Conservation (phyloP, 371 early-diverging fungal species). For the Capniomyces stellatus region DNA sequence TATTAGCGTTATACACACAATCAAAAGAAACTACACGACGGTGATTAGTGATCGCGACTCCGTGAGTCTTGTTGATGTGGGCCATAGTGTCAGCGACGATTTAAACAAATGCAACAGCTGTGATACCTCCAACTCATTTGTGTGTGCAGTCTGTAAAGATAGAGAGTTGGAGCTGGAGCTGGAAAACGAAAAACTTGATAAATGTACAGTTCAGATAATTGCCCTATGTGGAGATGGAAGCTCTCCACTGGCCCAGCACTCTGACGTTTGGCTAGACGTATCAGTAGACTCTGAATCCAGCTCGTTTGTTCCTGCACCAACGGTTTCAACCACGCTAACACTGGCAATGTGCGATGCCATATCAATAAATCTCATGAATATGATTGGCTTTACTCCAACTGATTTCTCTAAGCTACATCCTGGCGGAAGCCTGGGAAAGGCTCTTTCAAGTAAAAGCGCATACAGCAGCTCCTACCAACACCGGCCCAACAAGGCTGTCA, state of each 20-base stretch:
- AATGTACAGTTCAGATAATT: conserved; percentile 23
- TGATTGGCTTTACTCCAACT: conserved; percentile 25
- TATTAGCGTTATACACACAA: conserved; percentile 6
- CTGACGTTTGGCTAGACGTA: conserved; percentile 40
- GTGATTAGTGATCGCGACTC: background rate
- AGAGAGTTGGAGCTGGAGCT: background rate
- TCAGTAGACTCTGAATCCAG: conserved; percentile 30
- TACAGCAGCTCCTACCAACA: background rate
- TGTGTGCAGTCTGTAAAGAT: background rate
- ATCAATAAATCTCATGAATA: conserved; percentile 32
- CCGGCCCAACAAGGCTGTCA: background rate
- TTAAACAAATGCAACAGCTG: background rate
- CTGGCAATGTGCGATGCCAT: conserved; percentile 42
- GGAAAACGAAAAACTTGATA: background rate
- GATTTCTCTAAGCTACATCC: conserved; percentile 46
- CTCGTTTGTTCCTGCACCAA: conserved; percentile 35
- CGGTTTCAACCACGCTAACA: conserved; percentile 35
- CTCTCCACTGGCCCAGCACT: conserved; percentile 30
- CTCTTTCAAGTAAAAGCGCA: background rate
- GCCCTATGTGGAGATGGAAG: conserved; percentile 32
- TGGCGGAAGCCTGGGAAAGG: conserved; percentile 34
- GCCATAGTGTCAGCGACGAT: background rate
- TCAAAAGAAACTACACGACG: background rate
- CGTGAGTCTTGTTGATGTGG: background rate
- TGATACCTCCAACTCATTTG: background rate